phyloP scores from a whole-genome alignment of 2,329 filamentous ascomycete genomes.

The Aspergillus phoenicis region DNA sequence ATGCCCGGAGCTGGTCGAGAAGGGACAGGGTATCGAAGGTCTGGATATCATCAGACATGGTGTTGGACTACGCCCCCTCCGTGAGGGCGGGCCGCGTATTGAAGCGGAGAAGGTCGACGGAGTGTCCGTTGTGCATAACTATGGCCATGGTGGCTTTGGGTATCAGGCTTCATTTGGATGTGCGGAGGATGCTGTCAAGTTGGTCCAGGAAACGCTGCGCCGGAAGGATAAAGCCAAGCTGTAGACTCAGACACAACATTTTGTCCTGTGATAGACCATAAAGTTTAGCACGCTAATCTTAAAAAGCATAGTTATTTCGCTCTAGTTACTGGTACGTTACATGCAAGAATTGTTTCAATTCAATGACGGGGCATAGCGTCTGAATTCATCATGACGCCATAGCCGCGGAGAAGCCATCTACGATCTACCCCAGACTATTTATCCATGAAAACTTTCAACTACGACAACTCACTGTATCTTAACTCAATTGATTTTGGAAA shows the following conservation, averaged over 20 bases:
- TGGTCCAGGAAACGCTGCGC: conserved; percentile 60
- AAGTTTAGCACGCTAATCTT: no score
- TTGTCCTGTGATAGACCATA: no score
- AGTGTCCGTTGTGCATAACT: conserved; percentile 54
- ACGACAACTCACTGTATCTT: background rate
- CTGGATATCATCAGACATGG: conserved; percentile 77
- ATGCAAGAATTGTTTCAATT: background rate
- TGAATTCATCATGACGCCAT: conserved; percentile 15
- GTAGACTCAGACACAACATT: conserved; percentile 14
- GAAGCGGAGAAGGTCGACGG: conserved; percentile 70
- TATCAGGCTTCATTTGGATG: conserved; percentile 71
- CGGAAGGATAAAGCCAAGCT: conserved; percentile 37
- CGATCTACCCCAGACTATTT: background rate
- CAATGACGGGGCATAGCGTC: background rate
- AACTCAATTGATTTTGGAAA: background rate
- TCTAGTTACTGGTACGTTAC: background rate
- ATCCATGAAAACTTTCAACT: background rate
- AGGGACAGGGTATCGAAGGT: conserved; percentile 66
- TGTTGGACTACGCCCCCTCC: conserved; percentile 76
- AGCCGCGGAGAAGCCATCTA: background rate
- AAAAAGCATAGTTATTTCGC: background rate
- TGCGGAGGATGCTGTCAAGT: conserved; percentile 64
- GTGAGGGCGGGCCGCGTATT: conserved; percentile 72
- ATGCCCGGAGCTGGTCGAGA: conserved; percentile 51
- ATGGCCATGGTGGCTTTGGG: conserved; percentile 57